Percentiles rank a stretch among this genome's conserved stretches.
These are phyloP conservation scores for Niebla homalea DNA, from an alignment of 495 filamentous ascomycete genomes.

Conservation along the genomic window DNA sequence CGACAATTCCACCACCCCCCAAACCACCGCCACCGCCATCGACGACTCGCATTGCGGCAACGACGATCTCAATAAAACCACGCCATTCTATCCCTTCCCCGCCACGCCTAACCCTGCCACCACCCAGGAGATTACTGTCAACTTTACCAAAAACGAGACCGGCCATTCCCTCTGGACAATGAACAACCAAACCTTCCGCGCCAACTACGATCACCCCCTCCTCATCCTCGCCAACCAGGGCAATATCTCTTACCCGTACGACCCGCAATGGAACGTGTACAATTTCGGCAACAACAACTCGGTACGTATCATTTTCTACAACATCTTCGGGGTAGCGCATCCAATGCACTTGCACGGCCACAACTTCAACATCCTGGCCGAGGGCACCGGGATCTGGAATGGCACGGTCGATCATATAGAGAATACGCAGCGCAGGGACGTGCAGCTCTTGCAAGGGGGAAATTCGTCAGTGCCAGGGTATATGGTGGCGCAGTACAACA, in stretches of 20 bases:
- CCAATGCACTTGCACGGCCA: constrained; percentile 34
- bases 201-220: constrained; percentile 47
- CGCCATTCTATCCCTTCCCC: constrained; percentile 40
- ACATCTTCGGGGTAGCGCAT: constrained; percentile 24
- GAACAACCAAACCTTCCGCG: constrained; percentile 39
- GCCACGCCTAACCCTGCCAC: constrained; percentile 32
- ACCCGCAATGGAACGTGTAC: constrained; percentile 39
- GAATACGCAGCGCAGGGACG: constrained; percentile 46
- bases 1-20: constrained; percentile 13
- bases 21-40: constrained; percentile 2
- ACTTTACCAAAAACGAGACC: constrained; percentile 34
- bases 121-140: constrained; percentile 38
- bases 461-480: constrained; percentile 20
- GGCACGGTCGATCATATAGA: constrained; percentile 15
- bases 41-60: constrained; percentile 23
- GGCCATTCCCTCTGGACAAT: constrained; percentile 41
- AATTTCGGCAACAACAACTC: constrained; percentile 41
- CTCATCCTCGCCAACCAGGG: constrained; percentile 40
- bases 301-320: constrained; percentile 44
- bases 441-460: constrained; percentile 35
- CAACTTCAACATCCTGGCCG: constrained; percentile 27
- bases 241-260: constrained; percentile 31
- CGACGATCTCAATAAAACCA: constrained; percentile 36
- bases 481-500: constrained; percentile 14
- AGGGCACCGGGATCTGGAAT: constrained; percentile 21